phyloP scores from a whole-genome alignment of 2,329 filamentous ascomycete genomes.

The Xylariaceae sp. region DNA sequence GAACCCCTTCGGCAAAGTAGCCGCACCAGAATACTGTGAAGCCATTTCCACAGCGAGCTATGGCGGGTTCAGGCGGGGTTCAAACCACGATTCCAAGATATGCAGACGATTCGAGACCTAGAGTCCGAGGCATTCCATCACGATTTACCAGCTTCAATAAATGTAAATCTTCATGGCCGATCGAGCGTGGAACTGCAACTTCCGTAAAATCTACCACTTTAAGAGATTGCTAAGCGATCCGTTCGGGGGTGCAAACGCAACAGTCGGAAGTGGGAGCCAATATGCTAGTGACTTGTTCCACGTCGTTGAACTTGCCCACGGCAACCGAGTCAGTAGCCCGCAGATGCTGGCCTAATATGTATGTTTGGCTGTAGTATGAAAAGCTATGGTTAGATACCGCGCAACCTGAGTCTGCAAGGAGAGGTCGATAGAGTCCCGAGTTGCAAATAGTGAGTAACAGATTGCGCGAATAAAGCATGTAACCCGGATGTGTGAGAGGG shows the following conservation, averaged over 20 bases:
- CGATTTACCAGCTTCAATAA: slow-evolving; percentile 17
- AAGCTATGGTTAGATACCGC: slow-evolving; percentile 9
- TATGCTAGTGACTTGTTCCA: background rate
- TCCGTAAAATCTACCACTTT: slow-evolving; percentile 4
- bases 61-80: background rate
- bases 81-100: slow-evolving; percentile 13
- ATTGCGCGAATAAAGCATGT: slow-evolving; percentile 26
- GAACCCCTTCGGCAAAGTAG: slow-evolving; percentile 52
- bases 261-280: slow-evolving; percentile 2
- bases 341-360: background rate
- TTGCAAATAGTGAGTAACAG: slow-evolving; percentile 29
- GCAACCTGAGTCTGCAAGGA: slow-evolving; percentile 18
- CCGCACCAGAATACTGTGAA: slow-evolving; percentile 52
- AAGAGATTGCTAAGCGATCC: slow-evolving; percentile 13
- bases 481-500: slow-evolving; percentile 25
- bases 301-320: background rate
- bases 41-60: slow-evolving; percentile 42
- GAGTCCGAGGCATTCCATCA: slow-evolving; percentile 26
- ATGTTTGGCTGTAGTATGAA: background rate
- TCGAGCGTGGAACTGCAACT: background rate
- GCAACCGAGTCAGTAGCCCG: background rate
- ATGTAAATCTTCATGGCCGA: slow-evolving; percentile 21
- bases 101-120: slow-evolving; percentile 14
- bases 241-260: background rate
- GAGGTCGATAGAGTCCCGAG: slow-evolving; percentile 6